Evolutionary conservation across 345 rosid species (phyloP), one percentile per base, ranked within the genome.

Genomic region (Physaria fendleri): DNA sequence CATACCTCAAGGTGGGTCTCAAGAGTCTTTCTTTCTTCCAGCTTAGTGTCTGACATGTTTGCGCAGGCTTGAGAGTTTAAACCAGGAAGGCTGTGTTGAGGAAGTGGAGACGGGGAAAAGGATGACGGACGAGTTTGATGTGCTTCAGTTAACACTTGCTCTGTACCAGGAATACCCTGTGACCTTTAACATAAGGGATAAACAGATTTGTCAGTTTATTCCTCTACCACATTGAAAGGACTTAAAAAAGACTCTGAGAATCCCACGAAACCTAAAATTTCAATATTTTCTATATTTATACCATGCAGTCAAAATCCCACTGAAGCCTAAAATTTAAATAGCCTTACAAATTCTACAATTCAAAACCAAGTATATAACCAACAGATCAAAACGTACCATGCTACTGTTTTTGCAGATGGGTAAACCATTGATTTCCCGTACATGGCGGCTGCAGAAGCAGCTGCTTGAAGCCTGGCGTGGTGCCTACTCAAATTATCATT

Each of bases 391-490:
- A 65, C 83, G 51, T 77, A 87, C 97, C 99, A 87, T 20, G 62
- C 84, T 60, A 70, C 60, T n/a, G 81, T 66, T 75, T 71, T 85
- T 70, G 90, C 77, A 43, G 89, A 85, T 62, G 99, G 97, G 75
- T 93, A 89, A 33, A 85, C 88, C 68, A 77, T 85, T 25, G 97
- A 93, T 52, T 79, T 93, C 69, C 81, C 95, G 50, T 89, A 93
- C 69, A 87, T 50, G 47, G 99, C 59, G 6, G 97, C 96, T 1
- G 99, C 97, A n/a, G 91, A 73, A 0, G 87, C 88, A 34, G 96
- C 93, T 64, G 97, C 99, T 78, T 75, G 96, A 38, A 89, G 83
- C 76, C 97, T 85, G 56, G 81, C 87, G 59, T 85, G 83, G 75
- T 85, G 95, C 62, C 56, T 66, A 58, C 85, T 82, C 69, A 82